A percentile compares a stretch with the other conserved stretches of the same genome.
Conservation (phyloP, 2,329 filamentous ascomycete species). For the Emmonsia crescens region DNA sequence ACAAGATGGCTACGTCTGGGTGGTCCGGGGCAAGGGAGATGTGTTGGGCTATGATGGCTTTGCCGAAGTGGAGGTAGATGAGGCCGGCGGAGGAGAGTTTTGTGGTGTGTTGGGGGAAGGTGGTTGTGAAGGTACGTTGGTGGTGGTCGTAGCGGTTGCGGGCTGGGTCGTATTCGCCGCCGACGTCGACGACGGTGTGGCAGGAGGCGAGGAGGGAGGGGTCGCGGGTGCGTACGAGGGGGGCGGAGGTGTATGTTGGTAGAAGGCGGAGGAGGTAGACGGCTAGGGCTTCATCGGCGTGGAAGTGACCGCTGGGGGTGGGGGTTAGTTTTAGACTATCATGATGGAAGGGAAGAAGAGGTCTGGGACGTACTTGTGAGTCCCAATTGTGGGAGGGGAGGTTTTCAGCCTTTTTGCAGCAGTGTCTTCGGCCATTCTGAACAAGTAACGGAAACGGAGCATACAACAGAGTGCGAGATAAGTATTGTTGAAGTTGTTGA, state of each 20-base stretch:
- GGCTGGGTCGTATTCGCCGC: slow-evolving; percentile 74
- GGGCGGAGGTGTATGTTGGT: slow-evolving; percentile 62
- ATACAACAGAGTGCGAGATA: slow-evolving; percentile 11
- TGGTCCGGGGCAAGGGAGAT: slow-evolving; percentile 50
- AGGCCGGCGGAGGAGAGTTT: slow-evolving; percentile 91
- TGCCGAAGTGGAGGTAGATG: slow-evolving; percentile 92
- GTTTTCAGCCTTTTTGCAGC: slow-evolving; percentile 78
- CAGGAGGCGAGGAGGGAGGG: slow-evolving; percentile 64
- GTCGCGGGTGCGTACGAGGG: slow-evolving; percentile 80
- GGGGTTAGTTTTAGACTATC: slow-evolving; percentile 5
- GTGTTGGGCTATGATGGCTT: slow-evolving; percentile 62
- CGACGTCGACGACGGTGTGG: slow-evolving; percentile 96
- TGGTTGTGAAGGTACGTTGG: slow-evolving; percentile 78
- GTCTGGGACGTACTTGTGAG: slow-evolving; percentile 55
- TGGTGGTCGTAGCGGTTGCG: slow-evolving; percentile 88
- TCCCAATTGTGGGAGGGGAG: slow-evolving; percentile 64
- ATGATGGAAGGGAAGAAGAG: not conserved
- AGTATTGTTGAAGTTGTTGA: too few species aligned
- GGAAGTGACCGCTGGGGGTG: slow-evolving; percentile 67
- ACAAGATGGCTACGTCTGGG: slow-evolving; percentile 62
- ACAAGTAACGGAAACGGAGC: slow-evolving; percentile 29
- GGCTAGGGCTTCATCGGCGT: slow-evolving; percentile 94
- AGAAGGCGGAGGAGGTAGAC: slow-evolving; percentile 91
- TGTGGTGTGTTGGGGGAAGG: slow-evolving; percentile 71
- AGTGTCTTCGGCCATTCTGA: slow-evolving; percentile 54